Evolutionary conservation across 1,284 basidiomycete genomes (phyloP).

Genomic region (Hymenochaete sp.): DNA sequence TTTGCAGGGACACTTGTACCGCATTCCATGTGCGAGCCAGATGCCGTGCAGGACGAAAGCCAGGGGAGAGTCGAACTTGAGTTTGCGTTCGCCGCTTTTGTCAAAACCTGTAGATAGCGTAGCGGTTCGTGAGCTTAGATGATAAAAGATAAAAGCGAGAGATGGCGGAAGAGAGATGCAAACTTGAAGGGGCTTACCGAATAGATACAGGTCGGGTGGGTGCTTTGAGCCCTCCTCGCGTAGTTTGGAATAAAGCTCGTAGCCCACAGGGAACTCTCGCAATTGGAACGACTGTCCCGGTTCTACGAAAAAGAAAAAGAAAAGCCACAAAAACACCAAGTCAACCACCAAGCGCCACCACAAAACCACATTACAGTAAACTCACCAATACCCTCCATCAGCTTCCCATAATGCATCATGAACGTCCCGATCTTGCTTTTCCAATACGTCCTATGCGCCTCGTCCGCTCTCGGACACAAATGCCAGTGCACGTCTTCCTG

Average conservation of each 20-base stretch:
- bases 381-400: neutral
- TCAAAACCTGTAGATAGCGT: neutral
- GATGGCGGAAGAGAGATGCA: neutral
- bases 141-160: neutral
- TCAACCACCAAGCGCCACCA: too few relatives aligned
- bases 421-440: slow-evolving; percentile 5
- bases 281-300: neutral
- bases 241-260: slow-evolving; percentile 2
- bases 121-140: too few relatives aligned
- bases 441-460: slow-evolving; percentile 8
- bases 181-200: neutral
- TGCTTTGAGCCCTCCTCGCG: neutral
- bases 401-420: slow-evolving; percentile 4
- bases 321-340: neutral
- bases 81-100: neutral
- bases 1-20: neutral
- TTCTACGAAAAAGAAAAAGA: neutral
- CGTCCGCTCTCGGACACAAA: neutral
- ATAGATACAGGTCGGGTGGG: slow-evolving; percentile 3
- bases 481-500: too few relatives aligned
- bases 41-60: slow-evolving; percentile 9
- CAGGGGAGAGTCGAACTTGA: neutral
- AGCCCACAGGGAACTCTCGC: slow-evolving; percentile 4
- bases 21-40: slow-evolving; percentile 10
- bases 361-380: neutral